Evolutionary conservation across 495 filamentous ascomycete species (phyloP).

Genomic region (Penicilliopsis zonata): DNA sequence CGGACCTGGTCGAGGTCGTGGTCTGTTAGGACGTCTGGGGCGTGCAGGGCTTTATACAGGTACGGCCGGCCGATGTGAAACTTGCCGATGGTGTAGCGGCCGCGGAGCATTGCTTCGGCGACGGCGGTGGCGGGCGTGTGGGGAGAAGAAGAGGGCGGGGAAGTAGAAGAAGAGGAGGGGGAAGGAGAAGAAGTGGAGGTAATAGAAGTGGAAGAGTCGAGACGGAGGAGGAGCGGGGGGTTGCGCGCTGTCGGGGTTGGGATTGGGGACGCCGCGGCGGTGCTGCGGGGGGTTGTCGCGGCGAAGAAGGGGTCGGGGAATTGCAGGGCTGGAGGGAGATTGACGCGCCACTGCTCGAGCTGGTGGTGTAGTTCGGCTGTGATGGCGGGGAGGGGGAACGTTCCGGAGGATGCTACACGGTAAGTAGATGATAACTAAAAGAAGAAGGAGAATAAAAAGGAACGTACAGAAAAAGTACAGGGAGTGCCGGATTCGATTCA

Average conservation of each 20-base stretch:
- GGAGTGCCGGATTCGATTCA: conserved; percentile 35
- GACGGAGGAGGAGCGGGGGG: conserved; percentile 13
- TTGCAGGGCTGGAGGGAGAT: conserved; percentile 29
- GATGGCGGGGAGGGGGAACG: conserved; percentile 32
- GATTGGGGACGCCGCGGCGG: conserved; percentile 8
- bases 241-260: conserved; percentile 5
- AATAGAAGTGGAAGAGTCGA: conserved; percentile 6
- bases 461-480: conserved; percentile 35
- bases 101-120: conserved; percentile 35
- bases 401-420: conserved; percentile 15
- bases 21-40: conserved; percentile 25
- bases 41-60: conserved; percentile 34
- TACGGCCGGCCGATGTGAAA: conserved; percentile 39
- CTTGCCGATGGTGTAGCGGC: conserved; percentile 31
- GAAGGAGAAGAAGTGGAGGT: conserved; percentile 9
- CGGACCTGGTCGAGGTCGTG: conserved; percentile 33
- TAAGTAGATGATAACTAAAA: conserved; percentile 1
- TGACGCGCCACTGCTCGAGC: conserved; percentile 34
- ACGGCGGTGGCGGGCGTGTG: conserved; percentile 28
- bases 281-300: conserved; percentile 5
- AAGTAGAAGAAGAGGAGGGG: conserved; percentile 8
- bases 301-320: conserved; percentile 15
- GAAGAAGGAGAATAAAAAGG: neutral
- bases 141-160: conserved; percentile 13
- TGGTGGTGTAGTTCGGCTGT: conserved; percentile 34